These are phyloP conservation scores for Leishmania amazonensis DNA, from an alignment of 208 protist species.

Conservation along the genomic window DNA sequence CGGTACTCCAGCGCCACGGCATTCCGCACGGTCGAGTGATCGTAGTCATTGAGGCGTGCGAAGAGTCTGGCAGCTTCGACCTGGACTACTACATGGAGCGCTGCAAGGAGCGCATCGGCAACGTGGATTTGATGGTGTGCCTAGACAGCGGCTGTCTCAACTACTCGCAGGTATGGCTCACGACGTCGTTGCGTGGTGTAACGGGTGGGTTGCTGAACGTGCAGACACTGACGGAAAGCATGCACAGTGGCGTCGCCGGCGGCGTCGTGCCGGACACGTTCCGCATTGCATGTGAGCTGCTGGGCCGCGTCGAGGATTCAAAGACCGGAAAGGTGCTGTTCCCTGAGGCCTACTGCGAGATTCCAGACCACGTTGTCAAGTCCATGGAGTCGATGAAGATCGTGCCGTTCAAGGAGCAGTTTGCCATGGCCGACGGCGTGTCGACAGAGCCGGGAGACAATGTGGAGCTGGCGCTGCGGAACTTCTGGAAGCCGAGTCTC, in stretches of 20 bases:
- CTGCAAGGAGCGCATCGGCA: slow-evolving; percentile 69
- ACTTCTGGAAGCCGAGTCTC: slow-evolving; percentile 94
- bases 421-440: slow-evolving; percentile 48
- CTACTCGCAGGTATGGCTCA: slow-evolving; percentile 96
- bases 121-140: slow-evolving; percentile 93
- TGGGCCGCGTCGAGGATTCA: slow-evolving; percentile 93
- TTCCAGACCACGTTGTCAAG: slow-evolving; percentile 72
- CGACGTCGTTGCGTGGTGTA: slow-evolving; percentile 94
- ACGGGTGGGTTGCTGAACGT: slow-evolving; percentile 87
- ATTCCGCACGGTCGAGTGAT: slow-evolving; percentile 83
- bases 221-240: slow-evolving; percentile 83
- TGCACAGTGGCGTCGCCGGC: slow-evolving; percentile 93
- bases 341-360: slow-evolving; percentile 87
- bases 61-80: slow-evolving; percentile 91
- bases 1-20: slow-evolving; percentile 76
- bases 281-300: slow-evolving; percentile 87
- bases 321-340: slow-evolving; percentile 90
- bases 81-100: slow-evolving; percentile 87
- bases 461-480: slow-evolving; percentile 84
- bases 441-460: slow-evolving; percentile 55
- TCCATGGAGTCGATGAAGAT: slow-evolving; percentile 64
- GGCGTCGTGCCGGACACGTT: slow-evolving; percentile 96
- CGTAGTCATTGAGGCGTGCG: slow-evolving; percentile 90
- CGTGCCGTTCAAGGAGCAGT: slow-evolving; percentile 73
- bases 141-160: slow-evolving; percentile 94